Conservation (phyloP, 2,329 filamentous ascomycete genomes). For the Penicillium capsulatum region DNA sequence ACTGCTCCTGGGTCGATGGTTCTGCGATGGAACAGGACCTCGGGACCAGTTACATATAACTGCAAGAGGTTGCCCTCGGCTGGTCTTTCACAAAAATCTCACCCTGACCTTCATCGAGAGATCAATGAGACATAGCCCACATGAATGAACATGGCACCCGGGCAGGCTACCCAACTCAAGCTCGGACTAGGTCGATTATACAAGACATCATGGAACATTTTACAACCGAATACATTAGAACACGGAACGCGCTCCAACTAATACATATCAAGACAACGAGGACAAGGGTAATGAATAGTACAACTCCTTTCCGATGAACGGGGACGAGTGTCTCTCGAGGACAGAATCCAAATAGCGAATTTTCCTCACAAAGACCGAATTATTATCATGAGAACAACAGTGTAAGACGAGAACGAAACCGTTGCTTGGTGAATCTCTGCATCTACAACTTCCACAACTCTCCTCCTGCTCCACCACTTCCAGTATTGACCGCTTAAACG, state of each 20-base stretch:
- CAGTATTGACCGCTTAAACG: slow-evolving; percentile 41
- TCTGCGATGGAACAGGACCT: no score
- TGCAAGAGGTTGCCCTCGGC: no score
- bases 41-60: no score
- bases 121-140: no score
- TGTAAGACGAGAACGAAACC: slow-evolving; percentile 29
- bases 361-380: slow-evolving; percentile 35
- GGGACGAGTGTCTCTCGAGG: slow-evolving; percentile 17
- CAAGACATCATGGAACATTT: no score
- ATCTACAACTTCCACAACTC: slow-evolving; percentile 36
- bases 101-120: no score
- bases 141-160: no score
- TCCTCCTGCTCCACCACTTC: slow-evolving; percentile 24
- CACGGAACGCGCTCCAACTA: slow-evolving; percentile 11
- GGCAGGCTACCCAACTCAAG: no score
- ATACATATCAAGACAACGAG: slow-evolving; percentile 18
- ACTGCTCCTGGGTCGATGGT: no score
- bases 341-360: slow-evolving; percentile 25
- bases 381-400: slow-evolving; percentile 42
- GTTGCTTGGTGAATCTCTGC: slow-evolving; percentile 37
- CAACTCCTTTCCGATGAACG: slow-evolving; percentile 21
- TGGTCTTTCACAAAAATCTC: no score
- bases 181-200: no score
- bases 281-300: slow-evolving; percentile 15
- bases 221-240: slow-evolving; percentile 23